These are phyloP conservation scores for Calonectria crousiana DNA, from an alignment of 2,329 filamentous ascomycete species.

Conservation along the genomic window DNA sequence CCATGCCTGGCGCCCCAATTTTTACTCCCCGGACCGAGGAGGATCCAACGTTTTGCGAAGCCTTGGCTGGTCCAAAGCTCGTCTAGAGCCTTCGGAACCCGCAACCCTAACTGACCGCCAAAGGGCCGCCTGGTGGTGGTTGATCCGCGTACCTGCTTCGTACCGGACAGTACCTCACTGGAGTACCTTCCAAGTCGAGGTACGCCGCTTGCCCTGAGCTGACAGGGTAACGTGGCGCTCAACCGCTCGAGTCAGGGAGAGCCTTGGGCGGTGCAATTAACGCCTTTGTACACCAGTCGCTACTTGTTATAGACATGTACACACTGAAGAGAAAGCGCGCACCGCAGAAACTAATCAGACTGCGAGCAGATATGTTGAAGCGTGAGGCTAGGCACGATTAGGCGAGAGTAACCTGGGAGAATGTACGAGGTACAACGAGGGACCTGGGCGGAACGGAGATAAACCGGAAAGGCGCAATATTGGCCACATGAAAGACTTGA, in stretches of 20 bases:
- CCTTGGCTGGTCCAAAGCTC: slow-evolving; percentile 26
- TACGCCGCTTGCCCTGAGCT: slow-evolving; percentile 17
- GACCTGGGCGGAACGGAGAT: slow-evolving; percentile 5
- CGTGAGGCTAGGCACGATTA: neutral
- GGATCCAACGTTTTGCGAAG: slow-evolving; percentile 34
- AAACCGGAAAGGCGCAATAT: slow-evolving; percentile 1
- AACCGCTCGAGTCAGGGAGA: slow-evolving; percentile 32
- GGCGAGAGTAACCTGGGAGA: neutral
- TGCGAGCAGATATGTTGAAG: neutral
- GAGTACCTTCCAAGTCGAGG: slow-evolving; percentile 26
- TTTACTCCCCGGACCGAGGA: slow-evolving; percentile 28
- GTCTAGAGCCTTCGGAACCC: slow-evolving; percentile 24
- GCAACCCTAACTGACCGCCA: slow-evolving; percentile 36
- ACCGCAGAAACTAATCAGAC: slow-evolving; percentile 20
- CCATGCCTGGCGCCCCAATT: slow-evolving; percentile 30
- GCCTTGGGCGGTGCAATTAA: slow-evolving; percentile 10
- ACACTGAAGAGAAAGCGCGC: slow-evolving; percentile 26
- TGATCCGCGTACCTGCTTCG: slow-evolving; percentile 34
- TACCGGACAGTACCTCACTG: slow-evolving; percentile 14
- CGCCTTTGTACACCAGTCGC: slow-evolving; percentile 19
- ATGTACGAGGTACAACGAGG: neutral
- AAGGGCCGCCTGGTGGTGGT: slow-evolving; percentile 33
- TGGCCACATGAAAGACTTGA: slow-evolving; percentile 5
- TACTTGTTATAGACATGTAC: neutral
- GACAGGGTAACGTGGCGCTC: slow-evolving; percentile 28